These are phyloP conservation scores for Isatis tinctoria DNA, from an alignment of 345 rosid genomes.

Conservation along the genomic window DNA sequence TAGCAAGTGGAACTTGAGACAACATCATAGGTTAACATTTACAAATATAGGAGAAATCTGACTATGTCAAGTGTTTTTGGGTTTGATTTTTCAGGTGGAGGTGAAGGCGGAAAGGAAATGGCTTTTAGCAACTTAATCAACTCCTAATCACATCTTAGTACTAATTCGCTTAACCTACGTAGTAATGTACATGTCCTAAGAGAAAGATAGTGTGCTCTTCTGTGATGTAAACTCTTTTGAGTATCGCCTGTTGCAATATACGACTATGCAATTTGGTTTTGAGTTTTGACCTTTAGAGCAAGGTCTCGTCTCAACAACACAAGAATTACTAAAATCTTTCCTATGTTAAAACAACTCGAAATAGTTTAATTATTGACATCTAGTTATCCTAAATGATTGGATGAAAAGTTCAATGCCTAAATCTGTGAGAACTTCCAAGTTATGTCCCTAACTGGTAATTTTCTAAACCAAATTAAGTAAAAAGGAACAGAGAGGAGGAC, in stretches of 20 bases:
- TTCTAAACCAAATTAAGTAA: background rate
- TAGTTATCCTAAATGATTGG: background rate
- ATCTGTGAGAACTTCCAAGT: background rate
- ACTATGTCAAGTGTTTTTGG: too few species aligned
- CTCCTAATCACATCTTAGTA: background rate
- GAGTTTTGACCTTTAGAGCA: too few species aligned
- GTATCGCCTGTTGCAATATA: background rate
- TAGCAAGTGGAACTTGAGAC: too few species aligned
- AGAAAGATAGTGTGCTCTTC: background rate
- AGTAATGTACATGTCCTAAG: background rate
- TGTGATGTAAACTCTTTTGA: background rate
- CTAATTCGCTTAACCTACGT: background rate
- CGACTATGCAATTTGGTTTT: background rate
- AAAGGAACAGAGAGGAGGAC: background rate
- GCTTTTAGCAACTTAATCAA: background rate
- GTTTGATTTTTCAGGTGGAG: constrained; percentile 6
- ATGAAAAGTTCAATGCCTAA: background rate
- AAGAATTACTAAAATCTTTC: background rate
- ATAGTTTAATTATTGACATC: background rate
- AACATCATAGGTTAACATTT: too few species aligned
- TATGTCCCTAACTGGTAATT: background rate
- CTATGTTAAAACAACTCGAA: background rate
- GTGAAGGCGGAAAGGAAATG: background rate
- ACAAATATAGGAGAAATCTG: too few species aligned
- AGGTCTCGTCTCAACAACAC: too few species aligned